Evolutionary conservation across 768 basidiomycete species (phyloP).

Genomic region (Termitomyces sp.): DNA sequence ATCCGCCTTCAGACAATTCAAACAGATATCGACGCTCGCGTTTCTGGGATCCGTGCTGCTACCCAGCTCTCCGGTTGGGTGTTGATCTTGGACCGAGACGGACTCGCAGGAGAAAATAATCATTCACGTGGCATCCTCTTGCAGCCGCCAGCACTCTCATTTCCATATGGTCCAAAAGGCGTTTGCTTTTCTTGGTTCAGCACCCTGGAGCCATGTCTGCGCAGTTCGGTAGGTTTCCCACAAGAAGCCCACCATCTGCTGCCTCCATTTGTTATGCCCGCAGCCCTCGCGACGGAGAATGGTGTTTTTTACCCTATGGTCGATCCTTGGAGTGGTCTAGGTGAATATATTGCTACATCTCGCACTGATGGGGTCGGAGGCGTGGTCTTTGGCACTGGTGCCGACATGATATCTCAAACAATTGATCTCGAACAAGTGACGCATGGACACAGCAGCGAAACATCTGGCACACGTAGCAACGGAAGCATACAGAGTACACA

Average conservation of each 20-base stretch:
- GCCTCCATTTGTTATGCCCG: slow-evolving; percentile 55
- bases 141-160: slow-evolving; percentile 26
- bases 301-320: slow-evolving; percentile 19
- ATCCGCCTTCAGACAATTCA: slow-evolving; percentile 32
- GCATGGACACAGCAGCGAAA: background rate
- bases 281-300: slow-evolving; percentile 18
- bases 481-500: background rate
- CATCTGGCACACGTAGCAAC: background rate
- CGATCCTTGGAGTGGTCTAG: slow-evolving; percentile 21
- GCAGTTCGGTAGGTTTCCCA: slow-evolving; percentile 19
- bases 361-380: slow-evolving; percentile 30
- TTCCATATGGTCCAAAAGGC: slow-evolving; percentile 39
- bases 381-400: slow-evolving; percentile 20
- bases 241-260: slow-evolving; percentile 44
- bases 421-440: slow-evolving; percentile 6
- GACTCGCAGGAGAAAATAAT: slow-evolving; percentile 28
- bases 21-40: slow-evolving; percentile 14
- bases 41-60: slow-evolving; percentile 28
- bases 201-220: slow-evolving; percentile 22
- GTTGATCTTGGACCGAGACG: slow-evolving; percentile 45
- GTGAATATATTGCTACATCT: slow-evolving; percentile 18
- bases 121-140: slow-evolving; percentile 33
- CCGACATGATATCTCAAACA: background rate
- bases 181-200: slow-evolving; percentile 17
- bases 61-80: slow-evolving; percentile 38